Evolutionary conservation across 106 monocot species (phyloP), one percentile per base, ranked within the genome.

Genomic region (Dioscorea zingiberensis): DNA sequence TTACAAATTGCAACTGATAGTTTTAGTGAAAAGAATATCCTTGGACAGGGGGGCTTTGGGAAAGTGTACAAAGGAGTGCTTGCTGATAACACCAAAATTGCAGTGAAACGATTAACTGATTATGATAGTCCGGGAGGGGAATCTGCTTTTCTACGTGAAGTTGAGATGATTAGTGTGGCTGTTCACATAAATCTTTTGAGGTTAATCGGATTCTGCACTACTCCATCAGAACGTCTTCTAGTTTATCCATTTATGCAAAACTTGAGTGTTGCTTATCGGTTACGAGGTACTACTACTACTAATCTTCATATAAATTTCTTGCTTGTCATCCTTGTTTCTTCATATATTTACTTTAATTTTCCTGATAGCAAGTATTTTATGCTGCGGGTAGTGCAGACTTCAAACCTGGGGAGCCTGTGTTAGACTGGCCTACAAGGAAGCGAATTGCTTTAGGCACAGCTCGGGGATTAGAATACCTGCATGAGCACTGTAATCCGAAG

Each of bases 381-480:
- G 55, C 27, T 60, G 21, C 44, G 44, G 27, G 7, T 54, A 22
- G 22, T 60, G 48, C 80, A 87, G 88, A 88, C 32, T 81, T 91
- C 58, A 97, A 91, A 69, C 72, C 83, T 30, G 83, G 83, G 44
- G 91, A 91, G 29, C 71, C 85, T 38, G 87, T 89, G n/a, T 54
- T 97, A 54, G 85, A 86, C 64, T 97, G 95, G 95, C 65, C 77
- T 19, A 69, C 76, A 24, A 76, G 95, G 56, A 97, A 92, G 68
- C n/a, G 79, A 29, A 70, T 97, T 25, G 83, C 95, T 47, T 63
- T 97, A 63, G 95, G 95, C 29, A 86, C 95, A 54, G 95, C 91
- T 51, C 83, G 95, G 46, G 95, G 95, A 13, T 70, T 97, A 17
- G 91, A 91, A 76, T 97, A 97, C 62, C 81, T 97, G 44, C 95